A percentile compares a stretch with the other conserved stretches of the same genome.
Evolutionary conservation across 2,329 filamentous ascomycete species (phyloP).

Genomic region (Diaporthe caulivora): DNA sequence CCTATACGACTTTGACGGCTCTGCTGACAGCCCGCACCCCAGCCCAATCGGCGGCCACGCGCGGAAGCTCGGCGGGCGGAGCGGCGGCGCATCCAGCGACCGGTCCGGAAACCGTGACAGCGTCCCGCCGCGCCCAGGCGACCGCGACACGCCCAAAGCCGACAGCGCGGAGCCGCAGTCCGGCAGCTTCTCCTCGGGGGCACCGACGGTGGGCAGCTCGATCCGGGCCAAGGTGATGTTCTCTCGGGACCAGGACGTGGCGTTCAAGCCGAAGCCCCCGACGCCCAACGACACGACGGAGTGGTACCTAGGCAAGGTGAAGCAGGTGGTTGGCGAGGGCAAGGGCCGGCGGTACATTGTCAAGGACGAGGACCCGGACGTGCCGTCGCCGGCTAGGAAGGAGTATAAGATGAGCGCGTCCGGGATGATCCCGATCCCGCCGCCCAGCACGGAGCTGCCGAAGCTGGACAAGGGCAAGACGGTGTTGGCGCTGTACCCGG

Average conservation of each 20-base stretch:
- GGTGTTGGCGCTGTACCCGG: conserved; percentile 83
- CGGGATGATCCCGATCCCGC: conserved; percentile 82
- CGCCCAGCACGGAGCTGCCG: conserved; percentile 63
- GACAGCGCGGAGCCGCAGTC: conserved; percentile 68
- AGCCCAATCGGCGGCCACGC: conserved; percentile 53
- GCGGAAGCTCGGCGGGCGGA: conserved; percentile 51
- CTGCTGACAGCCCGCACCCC: conserved; percentile 57
- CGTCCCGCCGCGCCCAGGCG: conserved; percentile 52
- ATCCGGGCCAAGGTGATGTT: conserved; percentile 68
- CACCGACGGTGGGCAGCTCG: conserved; percentile 51
- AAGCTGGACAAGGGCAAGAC: conserved; percentile 77
- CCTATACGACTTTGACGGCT: conserved; percentile 59
- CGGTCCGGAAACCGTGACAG: conserved; percentile 45
- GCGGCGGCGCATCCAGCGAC: conserved; percentile 46
- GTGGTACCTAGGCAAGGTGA: conserved; percentile 84
- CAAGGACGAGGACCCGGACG: conserved; percentile 82
- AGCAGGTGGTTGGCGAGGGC: conserved; percentile 79
- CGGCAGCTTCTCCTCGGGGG: conserved; percentile 40
- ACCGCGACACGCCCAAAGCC: conserved; percentile 67
- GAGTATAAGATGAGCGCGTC: conserved; percentile 79
- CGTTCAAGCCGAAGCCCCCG: conserved; percentile 71
- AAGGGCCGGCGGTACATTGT: conserved; percentile 85
- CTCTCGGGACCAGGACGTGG: conserved; percentile 73
- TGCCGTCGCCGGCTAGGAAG: conserved; percentile 69
- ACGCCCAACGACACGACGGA: conserved; percentile 64